Evolutionary conservation across 1,284 basidiomycete species (phyloP), one percentile per base, ranked within the genome.

Genomic region (Ceratobasidium theobromae): DNA sequence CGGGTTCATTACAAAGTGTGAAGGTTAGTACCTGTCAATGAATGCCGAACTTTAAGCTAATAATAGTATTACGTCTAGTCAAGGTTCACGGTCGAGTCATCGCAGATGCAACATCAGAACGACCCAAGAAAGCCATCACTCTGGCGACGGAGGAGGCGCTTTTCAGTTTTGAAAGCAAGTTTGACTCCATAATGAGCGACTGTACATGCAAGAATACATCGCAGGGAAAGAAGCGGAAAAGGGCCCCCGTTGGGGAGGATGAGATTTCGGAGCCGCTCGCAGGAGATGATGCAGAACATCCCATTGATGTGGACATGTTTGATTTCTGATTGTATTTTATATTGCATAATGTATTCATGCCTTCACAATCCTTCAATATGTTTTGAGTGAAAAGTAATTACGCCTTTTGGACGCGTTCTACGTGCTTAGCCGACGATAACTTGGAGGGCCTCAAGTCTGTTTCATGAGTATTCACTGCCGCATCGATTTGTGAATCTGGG

Each of bases 291-390:
- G 58, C 58, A 25, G 58, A 62, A 2, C 46, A 62, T 18, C 58
- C 58, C 1, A 62, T 62, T 41, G 58, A 62, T n/a, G 57, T 62
- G 11, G 58, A 62, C 41, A 62, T 62, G 58, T 62, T 62, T 41
- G 58, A 62, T 25, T 62, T 62, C 32, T 62, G 32, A 62, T 16
- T 23, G 27, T 35, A 45, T 21, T 4, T 45, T 57, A 25, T 55
- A 38, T 9, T 38, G n/a, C 3, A 38, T 38, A 53, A 35, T 38
- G 21, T 53, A 53, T n/a, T n/a, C n/a, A n/a, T n/a, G n/a, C n/a
- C n/a, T n/a, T n/a, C n/a, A n/a, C n/a, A n/a, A n/a, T n/a, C n/a
- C n/a, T n/a, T n/a, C n/a, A n/a, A n/a, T n/a, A n/a, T n/a, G n/a
- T n/a, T n/a, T n/a, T n/a, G n/a, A n/a, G n/a, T n/a, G n/a, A n/a